These are phyloP conservation scores for Oryza glumipatula DNA, from an alignment of 176 grass and related monocot species.

Conservation along the genomic window DNA sequence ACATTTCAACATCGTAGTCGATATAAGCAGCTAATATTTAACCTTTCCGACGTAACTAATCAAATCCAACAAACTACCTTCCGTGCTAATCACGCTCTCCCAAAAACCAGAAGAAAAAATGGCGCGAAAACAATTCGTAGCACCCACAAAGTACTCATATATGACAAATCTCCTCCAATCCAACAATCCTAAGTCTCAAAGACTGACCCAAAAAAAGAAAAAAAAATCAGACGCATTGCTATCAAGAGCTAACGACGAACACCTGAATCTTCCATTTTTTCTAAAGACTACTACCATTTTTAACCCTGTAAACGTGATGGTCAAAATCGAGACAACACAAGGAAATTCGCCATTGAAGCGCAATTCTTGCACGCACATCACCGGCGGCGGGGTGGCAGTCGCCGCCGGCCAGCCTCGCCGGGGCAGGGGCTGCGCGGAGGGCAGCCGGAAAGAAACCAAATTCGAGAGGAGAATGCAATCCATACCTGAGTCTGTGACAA, in stretches of 20 bases:
- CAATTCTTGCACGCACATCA: not conserved
- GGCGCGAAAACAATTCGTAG: not conserved
- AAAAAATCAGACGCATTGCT: not conserved
- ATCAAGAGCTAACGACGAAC: slow-evolving; percentile 18
- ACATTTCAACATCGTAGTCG: not conserved
- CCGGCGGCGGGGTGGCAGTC: not conserved
- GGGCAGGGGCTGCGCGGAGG: not conserved
- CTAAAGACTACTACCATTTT: not conserved
- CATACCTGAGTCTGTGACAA: slow-evolving; percentile 46
- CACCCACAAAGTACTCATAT: slow-evolving; percentile 2
- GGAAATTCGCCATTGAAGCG: not conserved
- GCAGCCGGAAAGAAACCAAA: not conserved
- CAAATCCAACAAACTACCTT: slow-evolving; percentile 33
- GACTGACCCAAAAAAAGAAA: no score
- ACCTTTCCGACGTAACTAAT: slow-evolving; percentile 11
- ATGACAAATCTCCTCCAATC: not conserved
- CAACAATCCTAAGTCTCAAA: not conserved
- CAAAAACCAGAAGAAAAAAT: slow-evolving; percentile 12
- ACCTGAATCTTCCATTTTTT: not conserved
- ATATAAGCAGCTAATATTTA: slow-evolving; percentile 44
- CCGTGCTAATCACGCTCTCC: slow-evolving; percentile 26
- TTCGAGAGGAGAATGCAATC: slow-evolving; percentile 14
- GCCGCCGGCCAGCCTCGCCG: not conserved
- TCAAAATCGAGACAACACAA: slow-evolving; percentile 6
- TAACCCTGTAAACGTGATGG: slow-evolving; percentile 11